Evolutionary conservation across 345 rosid species (phyloP), one percentile per base, ranked within the genome.

Genomic region (Mercurialis annua): DNA sequence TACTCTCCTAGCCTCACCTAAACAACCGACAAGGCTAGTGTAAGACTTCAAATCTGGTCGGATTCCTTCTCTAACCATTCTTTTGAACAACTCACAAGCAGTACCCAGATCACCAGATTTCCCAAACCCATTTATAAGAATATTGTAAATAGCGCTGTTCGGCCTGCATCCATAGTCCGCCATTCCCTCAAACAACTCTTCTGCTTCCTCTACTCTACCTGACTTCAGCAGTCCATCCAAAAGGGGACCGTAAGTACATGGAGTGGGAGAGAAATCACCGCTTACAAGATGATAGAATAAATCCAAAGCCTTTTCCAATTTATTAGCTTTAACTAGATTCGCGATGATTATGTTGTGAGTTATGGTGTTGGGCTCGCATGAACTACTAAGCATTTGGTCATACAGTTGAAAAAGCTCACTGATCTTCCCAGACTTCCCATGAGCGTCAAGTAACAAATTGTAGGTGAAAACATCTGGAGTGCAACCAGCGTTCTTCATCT

Each of bases 1-100:
- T 60, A 89, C 88, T 78, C 84, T 86, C 65, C 89, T 90, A 0
- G 40, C 83, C 78, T 74, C 77, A 77, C 87, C 90, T 29, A 90
- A 77, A 73, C 88, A 83, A 75, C 85, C 89, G 6, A 93, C 87
- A 50, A 93, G 84, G 75, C 85, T 77, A 40, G 92, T 82, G 80
- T 90, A 93, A n/a, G 96, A 82, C 82, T 82, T 87, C 84, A 93
- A 79, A 74, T 93, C 96, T n/a, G 94, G 94, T 77, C 97, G 80
- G 43, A 93, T 74, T 61, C 98, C 96, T 74, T 83, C 88, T 75
- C 76, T 79, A 23, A 78, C 74, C 98, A 93, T 93, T 68, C 76
- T 85, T 78, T 66, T 82, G 59, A 88, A 89, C 71, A 88, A 79
- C 67, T 67, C 81, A 57, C 82, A 82, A 48, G 96, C 97, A 31